Conservation (phyloP, 306 rosid species). For the Corylus heterophylla region DNA sequence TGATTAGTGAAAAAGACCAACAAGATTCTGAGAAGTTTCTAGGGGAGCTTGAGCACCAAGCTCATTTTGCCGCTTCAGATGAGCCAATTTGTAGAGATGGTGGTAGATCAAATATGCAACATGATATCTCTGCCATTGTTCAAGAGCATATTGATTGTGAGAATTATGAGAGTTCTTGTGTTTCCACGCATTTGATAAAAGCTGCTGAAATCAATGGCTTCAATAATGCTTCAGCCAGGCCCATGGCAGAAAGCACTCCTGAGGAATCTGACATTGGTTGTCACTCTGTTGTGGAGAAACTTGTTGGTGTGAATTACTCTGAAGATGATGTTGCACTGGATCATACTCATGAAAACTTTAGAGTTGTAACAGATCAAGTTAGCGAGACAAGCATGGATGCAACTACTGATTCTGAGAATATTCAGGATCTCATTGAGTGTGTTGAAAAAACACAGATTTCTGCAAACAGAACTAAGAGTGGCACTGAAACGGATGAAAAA, state of each 20-base stretch:
- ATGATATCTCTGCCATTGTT: conserved; percentile 1
- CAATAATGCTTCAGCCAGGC: not conserved
- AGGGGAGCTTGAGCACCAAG: conserved; percentile 11
- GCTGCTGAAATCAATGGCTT: not conserved
- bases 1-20: not conserved
- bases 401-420: not conserved
- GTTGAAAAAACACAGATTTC: not conserved
- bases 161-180: not conserved
- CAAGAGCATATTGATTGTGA: conserved; percentile 16
- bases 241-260: not conserved
- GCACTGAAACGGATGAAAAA: not conserved
- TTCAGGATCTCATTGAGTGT: conserved; percentile 4
- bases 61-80: not conserved
- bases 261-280: not conserved
- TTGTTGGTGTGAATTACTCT: not conserved
- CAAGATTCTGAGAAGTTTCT: conserved; percentile 6
- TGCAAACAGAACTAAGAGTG: not conserved
- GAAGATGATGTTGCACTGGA: not conserved
- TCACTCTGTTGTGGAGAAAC: not conserved
- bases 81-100: not conserved
- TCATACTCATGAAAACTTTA: not conserved
- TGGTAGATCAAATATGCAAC: conserved; percentile 4
- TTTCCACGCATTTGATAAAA: not conserved
- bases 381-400: not conserved
- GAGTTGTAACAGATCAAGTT: conserved; percentile 4